Percentiles rank a stretch among this genome's conserved stretches.
phyloP scores from a whole-genome alignment of 306 rosid species.

The Gynostemma pentaphyllum region DNA sequence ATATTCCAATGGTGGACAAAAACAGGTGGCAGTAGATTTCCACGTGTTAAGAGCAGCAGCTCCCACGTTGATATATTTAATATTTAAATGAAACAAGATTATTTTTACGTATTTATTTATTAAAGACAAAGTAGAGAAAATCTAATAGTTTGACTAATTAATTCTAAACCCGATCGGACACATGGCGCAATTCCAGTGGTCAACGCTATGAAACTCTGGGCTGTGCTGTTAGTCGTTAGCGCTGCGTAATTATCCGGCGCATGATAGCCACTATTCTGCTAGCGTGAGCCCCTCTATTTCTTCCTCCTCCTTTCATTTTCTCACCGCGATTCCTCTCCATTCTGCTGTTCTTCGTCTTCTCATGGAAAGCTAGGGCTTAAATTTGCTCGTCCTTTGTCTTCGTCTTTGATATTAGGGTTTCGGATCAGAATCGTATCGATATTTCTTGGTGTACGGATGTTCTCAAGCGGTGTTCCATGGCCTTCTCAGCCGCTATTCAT shows the following conservation, averaged over 20 bases:
- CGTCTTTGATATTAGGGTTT: neutral
- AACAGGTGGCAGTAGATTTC: neutral
- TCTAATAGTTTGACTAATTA: no score
- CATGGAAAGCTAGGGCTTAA: neutral
- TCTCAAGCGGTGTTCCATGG: constrained; percentile 31
- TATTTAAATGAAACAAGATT: no score
- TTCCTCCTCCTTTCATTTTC: neutral
- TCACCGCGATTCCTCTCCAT: neutral
- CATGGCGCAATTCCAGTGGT: neutral
- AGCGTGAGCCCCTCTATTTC: neutral
- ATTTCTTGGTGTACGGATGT: constrained; percentile 15
- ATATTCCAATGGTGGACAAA: neutral
- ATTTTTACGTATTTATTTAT: no score
- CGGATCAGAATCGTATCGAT: neutral
- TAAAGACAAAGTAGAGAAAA: no score
- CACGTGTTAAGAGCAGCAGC: neutral
- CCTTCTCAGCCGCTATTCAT: constrained; percentile 41
- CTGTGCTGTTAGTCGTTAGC: no score
- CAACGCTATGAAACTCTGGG: neutral
- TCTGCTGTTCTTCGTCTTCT: neutral
- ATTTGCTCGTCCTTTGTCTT: neutral
- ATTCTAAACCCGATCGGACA: neutral
- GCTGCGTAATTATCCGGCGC: neutral
- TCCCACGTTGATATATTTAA: neutral
- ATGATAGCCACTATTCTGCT: neutral